These are phyloP conservation scores for Rhexocercosporidium sp. DNA, from an alignment of 2,329 filamentous ascomycete genomes.

Conservation along the genomic window DNA sequence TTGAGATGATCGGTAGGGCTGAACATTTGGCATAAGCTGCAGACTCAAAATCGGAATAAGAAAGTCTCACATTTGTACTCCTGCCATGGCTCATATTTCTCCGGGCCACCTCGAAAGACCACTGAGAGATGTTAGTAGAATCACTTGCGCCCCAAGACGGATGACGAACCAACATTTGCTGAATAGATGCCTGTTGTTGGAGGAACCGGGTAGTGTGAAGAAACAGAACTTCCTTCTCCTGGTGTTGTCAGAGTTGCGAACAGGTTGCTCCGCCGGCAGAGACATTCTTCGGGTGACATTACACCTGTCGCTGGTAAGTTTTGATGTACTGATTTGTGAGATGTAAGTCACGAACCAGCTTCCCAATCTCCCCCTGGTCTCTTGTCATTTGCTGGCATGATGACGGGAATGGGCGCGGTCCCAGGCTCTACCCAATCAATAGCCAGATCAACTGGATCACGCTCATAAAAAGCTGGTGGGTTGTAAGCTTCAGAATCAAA, in stretches of 20 bases:
- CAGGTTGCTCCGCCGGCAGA: slow-evolving; percentile 76
- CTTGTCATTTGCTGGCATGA: slow-evolving; percentile 69
- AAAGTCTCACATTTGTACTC: slow-evolving; percentile 49
- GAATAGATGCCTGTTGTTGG: slow-evolving; percentile 73
- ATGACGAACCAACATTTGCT: slow-evolving; percentile 62
- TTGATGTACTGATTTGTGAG: background rate
- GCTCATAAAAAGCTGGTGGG: slow-evolving; percentile 52
- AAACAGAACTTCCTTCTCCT: slow-evolving; percentile 52
- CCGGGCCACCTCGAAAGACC: slow-evolving; percentile 71
- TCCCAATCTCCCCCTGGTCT: slow-evolving; percentile 83
- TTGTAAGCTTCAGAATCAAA: background rate
- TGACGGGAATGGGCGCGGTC: slow-evolving; percentile 42
- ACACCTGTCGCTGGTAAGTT: slow-evolving; percentile 48
- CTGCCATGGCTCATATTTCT: slow-evolving; percentile 63
- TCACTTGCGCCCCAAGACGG: background rate
- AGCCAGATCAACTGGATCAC: slow-evolving; percentile 65
- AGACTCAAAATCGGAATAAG: background rate
- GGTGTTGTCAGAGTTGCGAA: slow-evolving; percentile 70
- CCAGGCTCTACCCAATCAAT: slow-evolving; percentile 57
- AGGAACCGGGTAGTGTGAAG: slow-evolving; percentile 72
- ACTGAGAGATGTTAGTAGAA: slow-evolving; percentile 48
- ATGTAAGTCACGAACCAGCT: slow-evolving; percentile 49
- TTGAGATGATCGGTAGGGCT: slow-evolving; percentile 73
- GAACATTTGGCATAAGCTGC: slow-evolving; percentile 23
- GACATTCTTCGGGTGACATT: slow-evolving; percentile 71